Evolutionary conservation across 192 early-diverging fungal species (phyloP).

Genomic region (Cladochytrium replicatum): DNA sequence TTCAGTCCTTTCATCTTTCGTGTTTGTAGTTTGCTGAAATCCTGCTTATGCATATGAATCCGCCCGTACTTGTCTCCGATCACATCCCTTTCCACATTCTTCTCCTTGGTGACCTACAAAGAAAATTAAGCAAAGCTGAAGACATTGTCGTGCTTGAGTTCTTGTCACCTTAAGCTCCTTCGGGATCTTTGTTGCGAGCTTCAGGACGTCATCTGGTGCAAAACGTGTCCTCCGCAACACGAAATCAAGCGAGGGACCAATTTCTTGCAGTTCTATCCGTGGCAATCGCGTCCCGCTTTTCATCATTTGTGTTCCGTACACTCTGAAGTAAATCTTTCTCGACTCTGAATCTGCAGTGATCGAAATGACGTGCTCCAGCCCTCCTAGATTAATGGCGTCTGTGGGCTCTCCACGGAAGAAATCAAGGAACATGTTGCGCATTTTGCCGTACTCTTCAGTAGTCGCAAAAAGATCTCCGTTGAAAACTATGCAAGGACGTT

Average conservation of each 20-base stretch:
- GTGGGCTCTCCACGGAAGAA: slow-evolving; percentile 72
- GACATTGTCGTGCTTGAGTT: no score
- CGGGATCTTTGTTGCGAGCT: slow-evolving; percentile 70
- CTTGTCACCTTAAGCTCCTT: slow-evolving; percentile 70
- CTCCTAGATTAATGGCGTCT: slow-evolving; percentile 70
- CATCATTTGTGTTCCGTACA: slow-evolving; percentile 74
- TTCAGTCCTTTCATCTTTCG: slow-evolving; percentile 98
- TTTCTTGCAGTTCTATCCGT: slow-evolving; percentile 82
- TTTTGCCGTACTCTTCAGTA: slow-evolving; percentile 53
- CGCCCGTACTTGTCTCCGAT: slow-evolving; percentile 87
- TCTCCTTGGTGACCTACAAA: slow-evolving; percentile 65
- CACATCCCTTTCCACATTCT: slow-evolving; percentile 85
- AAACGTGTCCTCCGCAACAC: slow-evolving; percentile 59
- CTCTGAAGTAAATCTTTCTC: slow-evolving; percentile 64
- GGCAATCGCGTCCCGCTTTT: slow-evolving; percentile 80
- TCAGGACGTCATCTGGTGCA: slow-evolving; percentile 74
- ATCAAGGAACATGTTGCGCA: slow-evolving; percentile 81
- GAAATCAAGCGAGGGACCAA: slow-evolving; percentile 86
- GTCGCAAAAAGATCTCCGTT: slow-evolving; percentile 78
- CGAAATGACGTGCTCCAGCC: slow-evolving; percentile 81
- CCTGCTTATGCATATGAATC: slow-evolving; percentile 86
- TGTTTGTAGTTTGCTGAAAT: slow-evolving; percentile 87
- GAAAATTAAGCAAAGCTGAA: background rate
- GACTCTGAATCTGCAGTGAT: slow-evolving; percentile 64
- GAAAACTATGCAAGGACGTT: slow-evolving; percentile 83